Conservation (phyloP, 352 stramenopile genomes). For the Globisporangium echinulatum region DNA sequence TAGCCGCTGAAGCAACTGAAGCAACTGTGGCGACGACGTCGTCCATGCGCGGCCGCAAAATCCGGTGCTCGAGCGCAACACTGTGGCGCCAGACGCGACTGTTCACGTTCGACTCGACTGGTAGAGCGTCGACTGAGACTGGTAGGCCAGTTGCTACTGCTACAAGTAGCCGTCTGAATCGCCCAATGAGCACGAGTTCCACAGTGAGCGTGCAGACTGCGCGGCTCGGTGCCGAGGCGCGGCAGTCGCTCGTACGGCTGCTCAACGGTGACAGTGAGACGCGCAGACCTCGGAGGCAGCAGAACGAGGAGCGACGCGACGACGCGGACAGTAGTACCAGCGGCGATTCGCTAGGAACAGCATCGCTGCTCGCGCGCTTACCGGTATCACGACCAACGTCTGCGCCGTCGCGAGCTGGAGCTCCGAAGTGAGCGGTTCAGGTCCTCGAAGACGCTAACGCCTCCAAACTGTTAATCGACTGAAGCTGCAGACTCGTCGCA, state of each 20-base stretch:
- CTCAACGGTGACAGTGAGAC: slow-evolving; percentile 3
- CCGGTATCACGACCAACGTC: slow-evolving; percentile 13
- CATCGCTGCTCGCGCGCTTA: slow-evolving; percentile 4
- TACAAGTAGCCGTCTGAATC: neutral
- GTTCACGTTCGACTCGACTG: slow-evolving; percentile 25
- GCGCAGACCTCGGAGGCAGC: neutral
- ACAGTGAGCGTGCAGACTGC: neutral
- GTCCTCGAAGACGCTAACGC: neutral
- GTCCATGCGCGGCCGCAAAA: neutral
- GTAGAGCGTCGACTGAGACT: neutral
- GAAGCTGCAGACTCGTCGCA: neutral
- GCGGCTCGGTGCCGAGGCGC: slow-evolving; percentile 4
- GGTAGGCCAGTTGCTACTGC: neutral
- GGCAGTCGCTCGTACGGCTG: slow-evolving; percentile 6
- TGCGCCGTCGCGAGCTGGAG: slow-evolving; percentile 5
- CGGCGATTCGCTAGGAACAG: neutral
- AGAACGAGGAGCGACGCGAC: neutral
- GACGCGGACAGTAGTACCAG: neutral
- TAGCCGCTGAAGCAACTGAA: neutral
- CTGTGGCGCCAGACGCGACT: slow-evolving; percentile 42
- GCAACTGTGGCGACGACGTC: neutral
- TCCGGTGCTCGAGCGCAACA: slow-evolving; percentile 38
- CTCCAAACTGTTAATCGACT: neutral
- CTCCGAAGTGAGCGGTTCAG: neutral
- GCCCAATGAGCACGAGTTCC: slow-evolving; percentile 5